phyloP scores from a whole-genome alignment of 2,329 filamentous ascomycete genomes.

The Dactylellina cionopaga region DNA sequence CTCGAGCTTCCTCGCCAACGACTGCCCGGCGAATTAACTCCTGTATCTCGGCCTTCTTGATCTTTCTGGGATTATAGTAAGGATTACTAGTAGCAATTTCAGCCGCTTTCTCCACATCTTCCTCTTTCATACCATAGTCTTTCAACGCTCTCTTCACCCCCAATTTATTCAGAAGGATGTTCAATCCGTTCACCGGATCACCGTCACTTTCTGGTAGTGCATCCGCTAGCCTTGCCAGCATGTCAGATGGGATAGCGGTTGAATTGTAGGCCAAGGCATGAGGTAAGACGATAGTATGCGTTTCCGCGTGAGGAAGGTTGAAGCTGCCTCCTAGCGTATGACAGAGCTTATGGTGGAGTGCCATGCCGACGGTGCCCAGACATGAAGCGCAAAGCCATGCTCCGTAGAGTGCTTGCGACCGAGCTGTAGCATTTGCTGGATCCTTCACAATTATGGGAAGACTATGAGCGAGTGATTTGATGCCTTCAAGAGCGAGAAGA shows the following conservation, averaged over 20 bases:
- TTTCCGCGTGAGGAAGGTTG: slow-evolving; percentile 73
- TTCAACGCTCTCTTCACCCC: slow-evolving; percentile 67
- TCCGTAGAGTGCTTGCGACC: slow-evolving; percentile 69
- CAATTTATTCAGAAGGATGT: slow-evolving; percentile 67
- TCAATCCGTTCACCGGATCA: slow-evolving; percentile 69
- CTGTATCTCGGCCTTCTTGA: slow-evolving; percentile 66
- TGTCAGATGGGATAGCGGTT: slow-evolving; percentile 64
- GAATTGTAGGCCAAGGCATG: slow-evolving; percentile 73
- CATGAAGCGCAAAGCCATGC: slow-evolving; percentile 73
- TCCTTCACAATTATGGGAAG: slow-evolving; percentile 67
- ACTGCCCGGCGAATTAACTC: slow-evolving; percentile 71
- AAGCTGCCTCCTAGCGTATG: slow-evolving; percentile 73
- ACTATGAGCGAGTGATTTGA: slow-evolving; percentile 66
- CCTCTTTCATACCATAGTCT: slow-evolving; percentile 70
- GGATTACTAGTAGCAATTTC: slow-evolving; percentile 69
- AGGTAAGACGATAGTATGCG: slow-evolving; percentile 71
- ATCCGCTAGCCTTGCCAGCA: slow-evolving; percentile 67
- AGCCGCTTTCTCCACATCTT: slow-evolving; percentile 70
- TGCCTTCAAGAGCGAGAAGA: slow-evolving; percentile 70
- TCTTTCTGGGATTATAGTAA: slow-evolving; percentile 69
- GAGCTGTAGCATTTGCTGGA: slow-evolving; percentile 63
- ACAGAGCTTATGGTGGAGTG: slow-evolving; percentile 75
- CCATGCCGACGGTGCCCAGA: slow-evolving; percentile 70
- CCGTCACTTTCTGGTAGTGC: slow-evolving; percentile 69
- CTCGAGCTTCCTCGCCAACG: slow-evolving; percentile 69